Percentiles rank a stretch among this genome's conserved stretches.
These are phyloP conservation scores for Thalassiosira hispida DNA, from an alignment of 352 stramenopile species.

Conservation along the genomic window DNA sequence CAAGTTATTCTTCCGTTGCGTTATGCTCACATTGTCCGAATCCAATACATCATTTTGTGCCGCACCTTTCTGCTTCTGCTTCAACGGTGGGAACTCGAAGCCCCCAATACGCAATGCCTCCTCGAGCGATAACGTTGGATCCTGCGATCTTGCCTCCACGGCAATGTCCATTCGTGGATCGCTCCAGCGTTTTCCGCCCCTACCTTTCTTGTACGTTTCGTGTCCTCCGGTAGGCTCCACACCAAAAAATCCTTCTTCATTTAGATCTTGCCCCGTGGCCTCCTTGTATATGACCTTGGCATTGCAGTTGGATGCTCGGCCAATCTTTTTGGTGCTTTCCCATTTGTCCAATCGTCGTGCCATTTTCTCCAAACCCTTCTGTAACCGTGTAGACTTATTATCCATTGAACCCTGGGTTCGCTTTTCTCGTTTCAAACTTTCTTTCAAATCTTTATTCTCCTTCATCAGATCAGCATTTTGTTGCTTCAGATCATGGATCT, in stretches of 20 bases:
- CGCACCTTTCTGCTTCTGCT: background rate
- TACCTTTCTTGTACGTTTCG: slow-evolving; percentile 7
- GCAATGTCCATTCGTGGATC: slow-evolving; percentile 35
- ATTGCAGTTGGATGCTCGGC: background rate
- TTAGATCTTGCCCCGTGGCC: slow-evolving; percentile 6
- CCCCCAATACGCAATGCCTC: slow-evolving; percentile 27
- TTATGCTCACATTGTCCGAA: slow-evolving; percentile 25
- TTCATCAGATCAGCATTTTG: slow-evolving; percentile 1
- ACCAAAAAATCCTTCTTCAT: slow-evolving; percentile 7
- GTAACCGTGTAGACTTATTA: background rate
- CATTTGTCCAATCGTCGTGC: slow-evolving; percentile 9
- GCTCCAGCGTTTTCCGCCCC: slow-evolving; percentile 15
- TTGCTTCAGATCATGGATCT: slow-evolving; percentile 21
- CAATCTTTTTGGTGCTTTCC: slow-evolving; percentile 9
- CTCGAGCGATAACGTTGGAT: slow-evolving; percentile 12
- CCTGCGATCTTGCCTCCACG: slow-evolving; percentile 16
- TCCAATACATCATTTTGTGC: slow-evolving; percentile 15
- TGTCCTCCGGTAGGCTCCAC: background rate
- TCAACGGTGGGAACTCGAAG: slow-evolving; percentile 16
- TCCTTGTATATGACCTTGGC: slow-evolving; percentile 21
- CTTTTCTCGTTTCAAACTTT: slow-evolving; percentile 8
- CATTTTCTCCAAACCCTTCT: slow-evolving; percentile 17
- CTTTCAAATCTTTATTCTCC: slow-evolving; percentile 15
- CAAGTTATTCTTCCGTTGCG: slow-evolving; percentile 34
- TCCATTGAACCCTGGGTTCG: background rate